phyloP scores from a whole-genome alignment of 2,329 filamentous ascomycete species.

The Pyricularia sp. region DNA sequence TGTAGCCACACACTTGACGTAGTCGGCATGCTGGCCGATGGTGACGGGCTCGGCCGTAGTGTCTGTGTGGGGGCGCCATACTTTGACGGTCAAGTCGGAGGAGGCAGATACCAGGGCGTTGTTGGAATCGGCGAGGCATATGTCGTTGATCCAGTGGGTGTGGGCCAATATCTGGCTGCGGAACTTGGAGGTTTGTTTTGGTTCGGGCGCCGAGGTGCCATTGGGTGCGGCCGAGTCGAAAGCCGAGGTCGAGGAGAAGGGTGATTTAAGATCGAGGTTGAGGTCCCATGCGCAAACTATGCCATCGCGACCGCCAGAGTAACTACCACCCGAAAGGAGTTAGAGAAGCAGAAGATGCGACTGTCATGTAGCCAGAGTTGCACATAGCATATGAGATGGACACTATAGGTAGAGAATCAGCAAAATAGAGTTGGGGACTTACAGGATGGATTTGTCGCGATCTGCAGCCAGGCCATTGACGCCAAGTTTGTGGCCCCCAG shows the following conservation, averaged over 20 bases:
- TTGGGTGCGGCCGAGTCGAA: conserved; percentile 14
- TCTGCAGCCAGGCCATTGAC: conserved; percentile 93
- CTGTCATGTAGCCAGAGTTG: neutral
- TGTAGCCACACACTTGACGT: conserved; percentile 87
- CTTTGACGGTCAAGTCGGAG: conserved; percentile 86
- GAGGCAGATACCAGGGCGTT: conserved; percentile 78
- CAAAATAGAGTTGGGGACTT: conserved; percentile 24
- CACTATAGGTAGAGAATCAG: neutral
- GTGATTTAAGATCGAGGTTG: conserved; percentile 50
- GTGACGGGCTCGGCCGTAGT: conserved; percentile 61
- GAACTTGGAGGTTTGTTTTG: conserved; percentile 44
- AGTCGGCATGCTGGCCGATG: conserved; percentile 90
- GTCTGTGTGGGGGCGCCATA: conserved; percentile 73
- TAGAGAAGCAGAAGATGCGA: conserved; percentile 4
- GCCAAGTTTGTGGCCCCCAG: conserved; percentile 80
- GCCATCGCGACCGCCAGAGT: conserved; percentile 91
- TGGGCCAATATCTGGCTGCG: conserved; percentile 62
- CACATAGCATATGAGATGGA: neutral
- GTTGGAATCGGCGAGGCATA: conserved; percentile 70
- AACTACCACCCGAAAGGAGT: conserved; percentile 35
- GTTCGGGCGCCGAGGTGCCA: conserved; percentile 17
- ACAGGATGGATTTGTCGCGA: conserved; percentile 75
- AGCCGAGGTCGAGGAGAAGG: conserved; percentile 15
- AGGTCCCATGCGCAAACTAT: conserved; percentile 95
- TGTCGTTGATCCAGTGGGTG: conserved; percentile 95